Evolutionary conservation across 202 grass and related monocot genomes (phyloP).

Genomic region (Musa balbisiana): DNA sequence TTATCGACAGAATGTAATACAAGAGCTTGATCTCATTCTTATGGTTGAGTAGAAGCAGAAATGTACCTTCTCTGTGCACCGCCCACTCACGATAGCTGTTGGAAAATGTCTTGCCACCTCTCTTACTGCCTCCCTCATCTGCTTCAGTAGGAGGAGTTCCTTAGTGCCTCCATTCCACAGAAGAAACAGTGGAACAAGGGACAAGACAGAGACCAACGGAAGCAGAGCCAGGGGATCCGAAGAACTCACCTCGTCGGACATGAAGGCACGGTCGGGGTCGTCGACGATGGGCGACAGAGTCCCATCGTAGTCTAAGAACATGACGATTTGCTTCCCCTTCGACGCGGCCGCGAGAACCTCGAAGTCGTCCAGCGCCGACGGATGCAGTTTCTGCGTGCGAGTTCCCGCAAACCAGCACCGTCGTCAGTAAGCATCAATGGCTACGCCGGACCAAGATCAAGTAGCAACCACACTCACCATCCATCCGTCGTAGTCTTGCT

Average conservation of each 20-base stretch:
- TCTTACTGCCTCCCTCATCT: constrained; percentile 54
- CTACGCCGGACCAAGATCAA: background rate
- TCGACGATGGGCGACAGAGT: constrained; percentile 68
- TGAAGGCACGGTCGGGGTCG: constrained; percentile 60
- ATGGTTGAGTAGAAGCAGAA: background rate
- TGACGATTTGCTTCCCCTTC: constrained; percentile 36
- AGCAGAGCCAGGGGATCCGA: background rate
- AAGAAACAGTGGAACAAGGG: background rate
- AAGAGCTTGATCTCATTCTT: background rate
- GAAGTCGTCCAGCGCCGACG: constrained; percentile 50
- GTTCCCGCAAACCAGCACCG: background rate
- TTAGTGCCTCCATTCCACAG: no score
- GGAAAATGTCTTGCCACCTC: constrained; percentile 44
- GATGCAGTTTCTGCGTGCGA: constrained; percentile 39
- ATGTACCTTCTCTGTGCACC: constrained; percentile 49
- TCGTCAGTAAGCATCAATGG: background rate
- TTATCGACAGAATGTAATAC: background rate
- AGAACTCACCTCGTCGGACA: constrained; percentile 33
- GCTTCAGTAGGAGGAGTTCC: background rate
- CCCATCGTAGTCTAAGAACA: constrained; percentile 82
- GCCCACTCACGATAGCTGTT: constrained; percentile 53
- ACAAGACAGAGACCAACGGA: background rate
- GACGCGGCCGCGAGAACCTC: constrained; percentile 30
- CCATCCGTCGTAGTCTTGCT: constrained; percentile 32
- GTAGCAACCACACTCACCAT: constrained; percentile 24